Percentiles rank a stretch among this genome's conserved stretches.
These are phyloP conservation scores for Zoysia matrella DNA, from an alignment of 202 grass and related monocot species.

Conservation along the genomic window DNA sequence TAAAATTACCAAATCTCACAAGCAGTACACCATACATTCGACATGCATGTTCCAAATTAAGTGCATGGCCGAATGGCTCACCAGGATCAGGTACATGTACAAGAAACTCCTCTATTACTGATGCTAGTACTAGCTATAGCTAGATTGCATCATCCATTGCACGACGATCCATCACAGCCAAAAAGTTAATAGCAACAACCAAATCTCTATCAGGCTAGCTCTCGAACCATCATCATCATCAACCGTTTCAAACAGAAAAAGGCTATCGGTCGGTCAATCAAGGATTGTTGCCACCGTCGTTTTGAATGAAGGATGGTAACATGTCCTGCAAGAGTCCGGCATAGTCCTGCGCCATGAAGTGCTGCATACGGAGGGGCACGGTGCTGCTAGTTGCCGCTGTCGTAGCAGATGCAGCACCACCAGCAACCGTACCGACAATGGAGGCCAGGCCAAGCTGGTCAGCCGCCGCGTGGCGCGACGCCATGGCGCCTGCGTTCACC, in stretches of 20 bases:
- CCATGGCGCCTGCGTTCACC: constrained; percentile 1
- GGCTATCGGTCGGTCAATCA: constrained; percentile 21
- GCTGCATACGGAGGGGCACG: constrained; percentile 51
- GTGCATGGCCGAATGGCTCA: constrained; percentile 24
- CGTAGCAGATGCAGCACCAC: neutral
- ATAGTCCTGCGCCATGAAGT: constrained; percentile 68
- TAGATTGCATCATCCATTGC: constrained; percentile 4
- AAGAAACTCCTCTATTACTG: constrained; percentile 16
- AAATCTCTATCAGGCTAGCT: constrained; percentile 19
- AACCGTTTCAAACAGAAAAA: neutral
- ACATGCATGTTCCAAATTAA: constrained; percentile 1
- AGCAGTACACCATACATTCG: neutral
- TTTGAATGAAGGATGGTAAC: constrained; percentile 66
- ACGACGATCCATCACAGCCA: neutral
- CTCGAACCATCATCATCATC: neutral
- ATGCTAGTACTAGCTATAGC: neutral
- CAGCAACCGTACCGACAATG: constrained; percentile 8
- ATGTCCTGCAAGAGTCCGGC: constrained; percentile 88
- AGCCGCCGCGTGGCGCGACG: constrained; percentile 15
- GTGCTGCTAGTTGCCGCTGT: neutral
- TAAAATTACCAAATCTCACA: constrained; percentile 29
- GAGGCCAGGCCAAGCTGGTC: constrained; percentile 10
- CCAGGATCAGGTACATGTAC: constrained; percentile 35
- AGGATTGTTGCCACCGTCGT: constrained; percentile 26
- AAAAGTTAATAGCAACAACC: constrained; percentile 6